Conservation (phyloP, 1,139 yeast species). For the Geotrichum carabidarum region DNA sequence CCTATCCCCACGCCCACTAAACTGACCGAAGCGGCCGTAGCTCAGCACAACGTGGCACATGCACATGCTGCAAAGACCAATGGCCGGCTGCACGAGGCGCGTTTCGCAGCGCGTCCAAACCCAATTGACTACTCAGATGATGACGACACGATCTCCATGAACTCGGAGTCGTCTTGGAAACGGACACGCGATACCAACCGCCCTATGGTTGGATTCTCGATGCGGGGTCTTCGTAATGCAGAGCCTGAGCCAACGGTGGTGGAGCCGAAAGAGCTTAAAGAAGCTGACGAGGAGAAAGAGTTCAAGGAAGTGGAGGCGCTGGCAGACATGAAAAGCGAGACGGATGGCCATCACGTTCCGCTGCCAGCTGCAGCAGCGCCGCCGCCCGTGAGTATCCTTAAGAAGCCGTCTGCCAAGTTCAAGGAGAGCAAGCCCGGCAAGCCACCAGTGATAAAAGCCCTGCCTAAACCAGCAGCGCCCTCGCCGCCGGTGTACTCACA, state of each 20-base stretch:
- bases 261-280: too few relatives aligned
- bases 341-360: neutral
- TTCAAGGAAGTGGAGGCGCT: too few relatives aligned
- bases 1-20: neutral
- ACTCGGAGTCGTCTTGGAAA: slow-evolving; percentile 35
- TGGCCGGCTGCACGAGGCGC: neutral
- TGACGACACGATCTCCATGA: slow-evolving; percentile 30
- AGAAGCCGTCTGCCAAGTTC: neutral
- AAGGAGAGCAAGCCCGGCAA: neutral
- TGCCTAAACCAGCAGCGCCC: neutral
- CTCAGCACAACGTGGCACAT: neutral
- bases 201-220: neutral
- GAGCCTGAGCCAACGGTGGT: neutral
- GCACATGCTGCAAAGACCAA: neutral
- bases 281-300: too few relatives aligned
- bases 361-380: neutral
- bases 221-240: too few relatives aligned
- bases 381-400: neutral
- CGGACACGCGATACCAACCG: slow-evolving; percentile 22
- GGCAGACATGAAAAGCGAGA: too few relatives aligned
- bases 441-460: neutral
- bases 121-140: slow-evolving; percentile 20
- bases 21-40: slow-evolving; percentile 7
- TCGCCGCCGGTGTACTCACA: slow-evolving; percentile 5
- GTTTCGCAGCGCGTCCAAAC: neutral